Base-by-base conservation (phyloP, 352 stramenopile species). In the Globisporangium echinulatum region DNA sequence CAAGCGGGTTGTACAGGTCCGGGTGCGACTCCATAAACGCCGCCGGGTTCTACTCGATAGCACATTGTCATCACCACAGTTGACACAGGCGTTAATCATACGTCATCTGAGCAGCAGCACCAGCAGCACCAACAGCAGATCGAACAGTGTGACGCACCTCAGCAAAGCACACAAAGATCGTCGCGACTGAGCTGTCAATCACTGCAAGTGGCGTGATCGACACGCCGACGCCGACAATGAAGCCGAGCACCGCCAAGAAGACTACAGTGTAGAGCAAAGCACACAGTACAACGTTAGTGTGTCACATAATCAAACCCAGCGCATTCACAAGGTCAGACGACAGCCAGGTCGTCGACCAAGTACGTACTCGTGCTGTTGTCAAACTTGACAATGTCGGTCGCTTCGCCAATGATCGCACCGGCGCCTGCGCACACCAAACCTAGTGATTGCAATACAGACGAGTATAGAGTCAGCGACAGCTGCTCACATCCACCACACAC, bases 151-250 rank as follows among this genome's bases (percentile, higher is more conserved):
- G 3, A 54, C 64, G 14, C 54, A 82, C 82, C 70, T 98, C 90
- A 2, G 94, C 94, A 68, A 98, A 99, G 75, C 94, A 98, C 11
- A 99, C 96, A 66, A 98, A 98, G 44, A 98, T 92, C 3, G 96
- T 98, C 48, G 96, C 94, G 15, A 98, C 90, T 3, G 93, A 97
- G 62, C 87, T 97, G 67, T 95, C 85, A 37, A 99, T 92, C 40
- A 98, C 92, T 50, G 86, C 85, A 40, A 98, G 75, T 40, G 96
- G 79, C 9, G 97, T 97, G 51, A 87, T 79, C 17, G 90, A 85
- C 13, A 98, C 72, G 7, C 92, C 80, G 38, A 94, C 71, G 50
- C 92, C 92, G 37, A 97, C 73, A 37, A 97, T 67, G n/a, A 97
- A 75, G 40, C 93, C 92, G 50, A 98, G 61, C 25, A 94, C 77